Evolutionary conservation across 2,329 filamentous ascomycete genomes (phyloP), one percentile per base, ranked within the genome.

Genomic region (Purpureocillium takamizusanense): DNA sequence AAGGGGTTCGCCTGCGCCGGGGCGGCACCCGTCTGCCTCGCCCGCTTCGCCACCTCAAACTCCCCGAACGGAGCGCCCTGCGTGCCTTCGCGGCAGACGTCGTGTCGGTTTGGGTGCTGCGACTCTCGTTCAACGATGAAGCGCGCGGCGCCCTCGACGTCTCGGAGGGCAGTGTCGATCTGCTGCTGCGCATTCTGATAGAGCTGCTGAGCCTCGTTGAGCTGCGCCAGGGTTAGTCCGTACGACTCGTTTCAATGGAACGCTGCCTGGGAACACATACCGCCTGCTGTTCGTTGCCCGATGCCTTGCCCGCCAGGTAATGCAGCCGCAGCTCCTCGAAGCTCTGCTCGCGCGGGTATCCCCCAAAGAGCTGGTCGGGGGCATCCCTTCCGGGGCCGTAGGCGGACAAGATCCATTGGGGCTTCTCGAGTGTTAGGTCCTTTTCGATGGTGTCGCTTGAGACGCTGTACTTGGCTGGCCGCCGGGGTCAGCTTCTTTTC

Each of bases 321-420:
- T 87, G 81, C 16, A 89, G 56, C 36, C 88, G 76, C 56, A 94
- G 74, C 61, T 97, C 90, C 58, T 97, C 90, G 31, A 84, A 83
- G 52, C 87, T 94, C 57, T 88, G 83, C 58, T 97, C 90, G 14
- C 88, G 74, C 6, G 76, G 70, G 33, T 70, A 72, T 2, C 87
- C 88, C 37, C 87, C 87, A 51, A 95, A 89, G 1, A 95, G 70
- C 60, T 95, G 87, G 14, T 78, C 77, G 0, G 89, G 89, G 2
- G 83, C 78, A 49, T 88, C 76, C 51, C 69, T 73, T 4, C 83
- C 83, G 0, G 89, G 88, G 0, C 81, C 86, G 59, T 95, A 97
- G 16, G 83, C 74, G 1, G 89, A 95, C 17, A 95, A 72, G 4
- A 92, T 81, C 84, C 89, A 97, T 68, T 76, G 65, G 14, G 90